These are phyloP conservation scores for Microdochium paspali DNA, from an alignment of 2,329 filamentous ascomycete genomes.

Conservation along the genomic window DNA sequence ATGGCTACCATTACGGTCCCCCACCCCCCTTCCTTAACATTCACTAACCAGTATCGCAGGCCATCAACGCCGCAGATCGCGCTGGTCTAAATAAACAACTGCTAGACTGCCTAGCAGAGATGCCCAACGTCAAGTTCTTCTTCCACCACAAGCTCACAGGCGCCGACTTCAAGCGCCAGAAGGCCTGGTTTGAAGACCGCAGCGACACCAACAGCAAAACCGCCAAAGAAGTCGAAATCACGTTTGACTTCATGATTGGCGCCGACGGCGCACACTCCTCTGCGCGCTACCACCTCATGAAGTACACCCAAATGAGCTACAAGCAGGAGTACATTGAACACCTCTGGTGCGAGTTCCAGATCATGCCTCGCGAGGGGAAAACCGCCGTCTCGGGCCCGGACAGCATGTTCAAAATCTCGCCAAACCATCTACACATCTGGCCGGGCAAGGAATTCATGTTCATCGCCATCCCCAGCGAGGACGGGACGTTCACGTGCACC, in stretches of 20 bases:
- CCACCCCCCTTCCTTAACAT: constrained; percentile 4
- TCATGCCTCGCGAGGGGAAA: constrained; percentile 40
- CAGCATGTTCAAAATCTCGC: constrained; percentile 66
- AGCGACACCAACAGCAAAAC: constrained; percentile 32
- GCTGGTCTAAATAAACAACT: constrained; percentile 73
- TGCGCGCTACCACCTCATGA: constrained; percentile 91
- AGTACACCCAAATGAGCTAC: constrained; percentile 83
- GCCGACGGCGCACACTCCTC: constrained; percentile 93
- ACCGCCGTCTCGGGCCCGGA: constrained; percentile 16
- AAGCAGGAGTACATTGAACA: constrained; percentile 93
- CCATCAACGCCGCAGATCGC: constrained; percentile 79
- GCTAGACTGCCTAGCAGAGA: constrained; percentile 70
- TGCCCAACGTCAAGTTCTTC: constrained; percentile 83
- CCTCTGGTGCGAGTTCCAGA: constrained; percentile 92
- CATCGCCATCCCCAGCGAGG: constrained; percentile 81
- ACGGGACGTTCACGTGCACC: constrained; percentile 91
- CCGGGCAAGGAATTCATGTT: constrained; percentile 94
- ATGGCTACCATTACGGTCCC: neutral
- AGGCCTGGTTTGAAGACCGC: constrained; percentile 76
- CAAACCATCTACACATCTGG: constrained; percentile 96
- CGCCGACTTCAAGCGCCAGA: constrained; percentile 69
- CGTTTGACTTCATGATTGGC: constrained; percentile 89
- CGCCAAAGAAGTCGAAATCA: constrained; percentile 66
- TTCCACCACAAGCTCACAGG: constrained; percentile 93
- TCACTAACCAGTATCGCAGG: too few relatives aligned